These are phyloP conservation scores for Fraxinus paxiana DNA, from an alignment of 305 asterid species.

Conservation along the genomic window DNA sequence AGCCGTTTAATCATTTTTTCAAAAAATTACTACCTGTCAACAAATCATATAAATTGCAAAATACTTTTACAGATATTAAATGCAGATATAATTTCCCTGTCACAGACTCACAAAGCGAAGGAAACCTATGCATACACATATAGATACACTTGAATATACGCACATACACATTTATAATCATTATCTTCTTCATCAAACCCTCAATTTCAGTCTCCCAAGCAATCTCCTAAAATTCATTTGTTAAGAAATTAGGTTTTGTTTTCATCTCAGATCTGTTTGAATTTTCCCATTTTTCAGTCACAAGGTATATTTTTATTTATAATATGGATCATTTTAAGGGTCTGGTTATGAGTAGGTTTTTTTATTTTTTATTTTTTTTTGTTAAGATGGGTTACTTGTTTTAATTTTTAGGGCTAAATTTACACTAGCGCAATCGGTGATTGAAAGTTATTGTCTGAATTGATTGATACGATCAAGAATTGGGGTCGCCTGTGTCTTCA, in stretches of 20 bases:
- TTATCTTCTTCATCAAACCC: slow-evolving; percentile 33
- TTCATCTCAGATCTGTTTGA: slow-evolving; percentile 43
- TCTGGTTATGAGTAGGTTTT: not conserved
- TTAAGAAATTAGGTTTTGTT: slow-evolving; percentile 21
- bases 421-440: slow-evolving; percentile 15
- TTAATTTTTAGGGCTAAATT: slow-evolving; percentile 25
- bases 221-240: slow-evolving; percentile 24
- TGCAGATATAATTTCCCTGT: slow-evolving; percentile 17
- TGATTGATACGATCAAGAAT: slow-evolving; percentile 31
- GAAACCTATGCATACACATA: slow-evolving; percentile 14
- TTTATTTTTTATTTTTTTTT: not conserved
- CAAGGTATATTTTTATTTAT: not conserved
- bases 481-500: slow-evolving; percentile 24
- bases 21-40: slow-evolving; percentile 28
- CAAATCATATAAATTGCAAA: slow-evolving; percentile 17
- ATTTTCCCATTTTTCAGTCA: slow-evolving; percentile 15
- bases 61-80: slow-evolving; percentile 23
- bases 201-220: slow-evolving; percentile 44
- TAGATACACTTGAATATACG: not conserved
- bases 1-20: slow-evolving; percentile 38
- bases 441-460: slow-evolving; percentile 22
- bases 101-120: slow-evolving; percentile 25
- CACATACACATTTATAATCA: slow-evolving; percentile 21
- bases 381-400: slow-evolving; percentile 12
- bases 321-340: slow-evolving; percentile 18